Percentiles rank a stretch among this genome's conserved stretches.
Conservation (phyloP, 139 green algal species). For the Yamagishiella unicocca region DNA sequence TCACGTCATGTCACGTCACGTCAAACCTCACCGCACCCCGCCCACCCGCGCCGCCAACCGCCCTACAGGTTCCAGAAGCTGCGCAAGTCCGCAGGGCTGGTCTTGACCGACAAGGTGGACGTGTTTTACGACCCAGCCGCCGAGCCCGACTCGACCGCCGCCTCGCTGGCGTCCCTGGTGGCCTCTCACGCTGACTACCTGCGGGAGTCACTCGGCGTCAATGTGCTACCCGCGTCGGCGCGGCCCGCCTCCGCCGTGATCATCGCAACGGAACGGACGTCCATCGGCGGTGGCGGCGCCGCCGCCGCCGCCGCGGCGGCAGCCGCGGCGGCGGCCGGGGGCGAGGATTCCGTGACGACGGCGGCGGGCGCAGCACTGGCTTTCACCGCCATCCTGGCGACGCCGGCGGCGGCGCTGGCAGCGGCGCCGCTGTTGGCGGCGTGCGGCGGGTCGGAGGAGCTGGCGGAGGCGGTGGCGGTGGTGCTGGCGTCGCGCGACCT, state of each 20-base stretch:
- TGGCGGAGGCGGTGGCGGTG: conserved; percentile 54
- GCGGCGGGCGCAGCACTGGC: not conserved
- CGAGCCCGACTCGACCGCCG: not conserved
- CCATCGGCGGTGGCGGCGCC: conserved; percentile 31
- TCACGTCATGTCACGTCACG: too few relatives aligned
- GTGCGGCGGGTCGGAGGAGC: conserved; percentile 36
- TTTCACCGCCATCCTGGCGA: conserved; percentile 57
- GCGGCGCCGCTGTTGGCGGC: not conserved
- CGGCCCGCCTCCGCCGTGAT: conserved; percentile 64
- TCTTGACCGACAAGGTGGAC: conserved; percentile 78
- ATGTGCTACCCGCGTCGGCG: conserved; percentile 51
- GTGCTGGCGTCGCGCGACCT: conserved; percentile 44
- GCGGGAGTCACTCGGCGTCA: conserved; percentile 65
- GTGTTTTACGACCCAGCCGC: conserved; percentile 66
- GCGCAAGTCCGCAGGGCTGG: conserved; percentile 90
- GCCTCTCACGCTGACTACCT: conserved; percentile 63
- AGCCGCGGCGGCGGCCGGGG: conserved; percentile 2
- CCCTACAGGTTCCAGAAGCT: conserved; percentile 97
- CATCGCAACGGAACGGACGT: conserved; percentile 67
- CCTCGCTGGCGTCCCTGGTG: conserved; percentile 31
- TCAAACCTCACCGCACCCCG: too few relatives aligned
- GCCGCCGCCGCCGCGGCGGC: not conserved
- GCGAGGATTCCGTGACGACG: not conserved
- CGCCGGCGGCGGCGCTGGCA: conserved; percentile 30
- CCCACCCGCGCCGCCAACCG: too few relatives aligned